These are phyloP conservation scores for Streptanthus diversifolius DNA, from an alignment of 345 rosid species.

Conservation along the genomic window DNA sequence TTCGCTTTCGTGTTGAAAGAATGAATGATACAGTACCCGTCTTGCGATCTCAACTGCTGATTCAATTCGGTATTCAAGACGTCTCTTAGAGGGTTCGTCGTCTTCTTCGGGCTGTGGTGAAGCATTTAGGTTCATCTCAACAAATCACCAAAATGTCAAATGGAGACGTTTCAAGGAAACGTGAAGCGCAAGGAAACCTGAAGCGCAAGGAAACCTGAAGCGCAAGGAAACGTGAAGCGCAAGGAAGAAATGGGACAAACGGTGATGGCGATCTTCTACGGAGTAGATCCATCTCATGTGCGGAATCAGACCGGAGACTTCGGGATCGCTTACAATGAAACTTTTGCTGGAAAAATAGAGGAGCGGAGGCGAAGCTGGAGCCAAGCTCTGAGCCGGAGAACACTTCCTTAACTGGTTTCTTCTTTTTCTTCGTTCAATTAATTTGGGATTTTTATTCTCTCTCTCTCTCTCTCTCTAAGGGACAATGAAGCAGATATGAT, in stretches of 20 bases:
- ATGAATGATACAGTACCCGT: slow-evolving; percentile 41
- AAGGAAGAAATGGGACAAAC: neutral
- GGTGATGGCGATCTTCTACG: neutral
- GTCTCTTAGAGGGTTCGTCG: slow-evolving; percentile 52
- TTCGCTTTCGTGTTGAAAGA: neutral
- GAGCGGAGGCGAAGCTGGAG: neutral
- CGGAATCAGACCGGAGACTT: neutral
- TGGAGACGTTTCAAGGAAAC: no score
- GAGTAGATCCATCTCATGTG: neutral
- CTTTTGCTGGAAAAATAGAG: neutral
- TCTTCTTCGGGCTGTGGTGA: slow-evolving; percentile 68
- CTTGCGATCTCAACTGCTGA: slow-evolving; percentile 60
- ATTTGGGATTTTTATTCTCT: no score
- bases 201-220: no score
- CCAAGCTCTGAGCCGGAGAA: neutral
- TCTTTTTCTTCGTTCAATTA: no score
- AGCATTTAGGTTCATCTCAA: slow-evolving; percentile 70
- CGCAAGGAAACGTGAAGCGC: no score
- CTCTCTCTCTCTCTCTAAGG: neutral
- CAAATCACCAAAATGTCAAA: no score
- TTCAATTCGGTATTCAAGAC: slow-evolving; percentile 44
- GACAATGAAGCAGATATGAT: neutral
- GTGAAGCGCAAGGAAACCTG: no score
- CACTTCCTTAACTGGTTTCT: neutral
- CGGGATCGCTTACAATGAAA: neutral